These are phyloP conservation scores for Fusarium sp. DNA, from an alignment of 2,329 filamentous ascomycete species.

Conservation along the genomic window DNA sequence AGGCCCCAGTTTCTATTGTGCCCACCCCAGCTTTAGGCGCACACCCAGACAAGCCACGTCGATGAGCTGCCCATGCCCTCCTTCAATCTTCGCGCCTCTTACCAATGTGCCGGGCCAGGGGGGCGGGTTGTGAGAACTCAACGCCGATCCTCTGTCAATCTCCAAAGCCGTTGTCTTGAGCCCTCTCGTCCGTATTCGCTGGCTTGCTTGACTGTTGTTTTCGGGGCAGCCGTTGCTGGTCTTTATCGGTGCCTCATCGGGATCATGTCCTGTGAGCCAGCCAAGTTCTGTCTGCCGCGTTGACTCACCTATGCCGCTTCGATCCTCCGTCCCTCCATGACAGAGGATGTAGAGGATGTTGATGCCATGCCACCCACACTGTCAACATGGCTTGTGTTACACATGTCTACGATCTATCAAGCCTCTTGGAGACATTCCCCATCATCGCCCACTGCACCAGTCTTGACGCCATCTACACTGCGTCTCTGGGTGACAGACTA, in stretches of 20 bases:
- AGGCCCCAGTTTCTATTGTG: slow-evolving; percentile 33
- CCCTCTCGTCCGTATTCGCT: slow-evolving; percentile 6
- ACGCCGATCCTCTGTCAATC: slow-evolving; percentile 43
- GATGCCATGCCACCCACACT: slow-evolving; percentile 5
- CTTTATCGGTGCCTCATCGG: slow-evolving; percentile 19
- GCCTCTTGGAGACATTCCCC: slow-evolving; percentile 14
- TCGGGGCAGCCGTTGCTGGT: slow-evolving; percentile 5
- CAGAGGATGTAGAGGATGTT: slow-evolving; percentile 12
- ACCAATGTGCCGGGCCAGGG: slow-evolving; percentile 43
- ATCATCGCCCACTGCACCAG: slow-evolving; percentile 14
- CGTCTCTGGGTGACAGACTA: slow-evolving; percentile 36
- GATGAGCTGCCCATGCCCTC: slow-evolving; percentile 31
- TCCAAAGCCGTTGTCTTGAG: slow-evolving; percentile 37
- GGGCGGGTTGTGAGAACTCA: slow-evolving; percentile 35
- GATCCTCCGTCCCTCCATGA: slow-evolving; percentile 4
- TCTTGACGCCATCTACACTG: slow-evolving; percentile 38
- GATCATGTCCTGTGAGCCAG: slow-evolving; percentile 39
- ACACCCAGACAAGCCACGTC: slow-evolving; percentile 45
- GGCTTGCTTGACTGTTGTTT: slow-evolving; percentile 7
- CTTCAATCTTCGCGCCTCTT: slow-evolving; percentile 42
- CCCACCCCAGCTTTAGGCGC: slow-evolving; percentile 25
- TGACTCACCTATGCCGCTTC: slow-evolving; percentile 27
- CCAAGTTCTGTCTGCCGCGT: slow-evolving; percentile 24
- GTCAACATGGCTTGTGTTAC: slow-evolving; percentile 10
- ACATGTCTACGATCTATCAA: slow-evolving; percentile 14